Conservation (phyloP, 2,329 filamentous ascomycete species). For the Hirsutella thompsonii region DNA sequence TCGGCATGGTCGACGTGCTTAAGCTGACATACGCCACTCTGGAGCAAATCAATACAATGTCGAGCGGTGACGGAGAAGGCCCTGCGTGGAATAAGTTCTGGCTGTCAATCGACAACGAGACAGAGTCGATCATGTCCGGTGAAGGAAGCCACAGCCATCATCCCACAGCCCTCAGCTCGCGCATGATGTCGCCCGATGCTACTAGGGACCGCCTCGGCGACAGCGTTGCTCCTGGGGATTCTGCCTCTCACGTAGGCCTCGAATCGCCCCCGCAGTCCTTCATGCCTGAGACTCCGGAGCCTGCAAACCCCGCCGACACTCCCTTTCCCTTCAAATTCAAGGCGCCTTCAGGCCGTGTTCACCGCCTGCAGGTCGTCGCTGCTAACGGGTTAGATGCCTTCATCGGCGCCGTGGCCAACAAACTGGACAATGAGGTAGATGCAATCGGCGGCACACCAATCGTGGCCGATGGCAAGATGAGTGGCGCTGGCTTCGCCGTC, state of each 20-base stretch:
- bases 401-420: slow-evolving; percentile 63
- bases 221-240: slow-evolving; percentile 85
- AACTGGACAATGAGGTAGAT: slow-evolving; percentile 75
- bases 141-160: slow-evolving; percentile 65
- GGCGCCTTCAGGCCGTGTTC: slow-evolving; percentile 85
- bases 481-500: slow-evolving; percentile 70
- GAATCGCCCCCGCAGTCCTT: slow-evolving; percentile 63
- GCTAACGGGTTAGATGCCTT: slow-evolving; percentile 71
- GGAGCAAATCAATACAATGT: slow-evolving; percentile 96
- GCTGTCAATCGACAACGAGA: slow-evolving; percentile 89
- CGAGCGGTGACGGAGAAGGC: slow-evolving; percentile 75
- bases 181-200: slow-evolving; percentile 70
- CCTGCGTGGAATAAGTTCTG: slow-evolving; percentile 99
- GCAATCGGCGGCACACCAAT: slow-evolving; percentile 68
- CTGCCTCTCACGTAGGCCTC: slow-evolving; percentile 79
- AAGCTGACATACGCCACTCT: slow-evolving; percentile 97
- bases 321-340: slow-evolving; percentile 99
- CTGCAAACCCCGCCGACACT: slow-evolving; percentile 47
- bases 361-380: slow-evolving; percentile 75
- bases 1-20: slow-evolving; percentile 97
- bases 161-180: slow-evolving; percentile 50
- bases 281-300: slow-evolving; percentile 36
- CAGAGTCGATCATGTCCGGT: slow-evolving; percentile 91
- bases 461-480: slow-evolving; percentile 68
- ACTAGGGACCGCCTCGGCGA: slow-evolving; percentile 60